These are phyloP conservation scores for Tricholoma bakamatsutake DNA, from an alignment of 768 basidiomycete genomes.

Conservation along the genomic window DNA sequence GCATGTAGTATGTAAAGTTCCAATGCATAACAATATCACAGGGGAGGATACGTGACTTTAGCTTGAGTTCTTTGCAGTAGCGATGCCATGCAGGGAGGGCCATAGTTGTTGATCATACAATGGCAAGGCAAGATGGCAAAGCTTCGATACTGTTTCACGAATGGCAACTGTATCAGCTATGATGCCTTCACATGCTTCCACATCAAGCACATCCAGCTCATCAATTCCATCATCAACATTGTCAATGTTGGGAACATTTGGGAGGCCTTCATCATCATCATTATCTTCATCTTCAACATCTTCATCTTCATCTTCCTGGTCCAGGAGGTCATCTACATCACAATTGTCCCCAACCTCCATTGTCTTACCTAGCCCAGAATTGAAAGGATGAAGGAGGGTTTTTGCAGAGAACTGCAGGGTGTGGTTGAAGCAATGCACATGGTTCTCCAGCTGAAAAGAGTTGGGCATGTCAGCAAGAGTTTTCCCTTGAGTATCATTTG, in stretches of 20 bases:
- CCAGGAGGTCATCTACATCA: constrained; percentile 7
- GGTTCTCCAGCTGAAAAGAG: constrained; percentile 19
- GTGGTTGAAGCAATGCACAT: constrained; percentile 31
- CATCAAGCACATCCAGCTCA: constrained; percentile 8
- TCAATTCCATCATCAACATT: not conserved
- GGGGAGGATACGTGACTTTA: too few relatives aligned
- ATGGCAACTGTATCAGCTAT: constrained; percentile 5
- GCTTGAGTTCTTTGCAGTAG: too few relatives aligned
- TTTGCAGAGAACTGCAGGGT: constrained; percentile 31
- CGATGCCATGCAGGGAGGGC: constrained; percentile 25
- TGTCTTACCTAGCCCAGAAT: too few relatives aligned
- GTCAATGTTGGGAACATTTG: too few relatives aligned
- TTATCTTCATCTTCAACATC: too few relatives aligned
- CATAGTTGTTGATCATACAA: constrained; percentile 23
- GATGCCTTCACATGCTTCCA: constrained; percentile 1
- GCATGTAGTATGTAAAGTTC: constrained; percentile 5
- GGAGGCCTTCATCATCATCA: too few relatives aligned
- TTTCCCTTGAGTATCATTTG: not conserved
- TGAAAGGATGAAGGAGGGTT: constrained; percentile 5
- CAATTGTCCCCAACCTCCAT: not conserved
- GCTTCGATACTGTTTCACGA: constrained; percentile 17
- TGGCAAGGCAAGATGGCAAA: constrained; percentile 11
- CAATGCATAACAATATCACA: not conserved
- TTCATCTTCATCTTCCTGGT: too few relatives aligned
- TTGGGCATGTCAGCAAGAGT: constrained; percentile 8